Percentiles rank a stretch among this genome's conserved stretches.
Conservation (phyloP, 2,329 filamentous ascomycete species). For the Mycosphaerella sp. region DNA sequence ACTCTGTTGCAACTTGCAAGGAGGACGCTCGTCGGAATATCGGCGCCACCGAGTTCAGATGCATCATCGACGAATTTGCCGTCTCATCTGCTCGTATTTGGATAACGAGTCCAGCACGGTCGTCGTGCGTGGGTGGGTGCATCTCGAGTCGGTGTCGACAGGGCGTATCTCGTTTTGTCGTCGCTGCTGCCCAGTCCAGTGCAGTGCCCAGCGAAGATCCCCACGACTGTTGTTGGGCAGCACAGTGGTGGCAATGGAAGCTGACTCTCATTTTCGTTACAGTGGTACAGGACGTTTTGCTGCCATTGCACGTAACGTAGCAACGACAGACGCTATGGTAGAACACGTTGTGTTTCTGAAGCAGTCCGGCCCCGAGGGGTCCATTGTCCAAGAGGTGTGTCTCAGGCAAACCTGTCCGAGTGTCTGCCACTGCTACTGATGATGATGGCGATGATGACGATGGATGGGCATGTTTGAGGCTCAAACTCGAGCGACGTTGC, state of each 20-base stretch:
- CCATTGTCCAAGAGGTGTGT: neutral
- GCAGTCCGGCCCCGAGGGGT: too few relatives aligned
- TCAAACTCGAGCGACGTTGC: neutral
- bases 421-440: too few relatives aligned
- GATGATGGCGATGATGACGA: too few relatives aligned
- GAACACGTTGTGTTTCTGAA: too few relatives aligned
- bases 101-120: too few relatives aligned
- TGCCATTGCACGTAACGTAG: neutral
- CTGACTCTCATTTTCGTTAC: neutral
- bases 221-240: neutral
- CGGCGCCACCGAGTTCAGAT: too few relatives aligned
- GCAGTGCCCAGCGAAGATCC: neutral
- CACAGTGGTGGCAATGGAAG: neutral
- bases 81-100: constrained; percentile 1
- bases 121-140: too few relatives aligned
- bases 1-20: neutral
- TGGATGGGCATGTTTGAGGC: neutral
- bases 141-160: constrained; percentile 5
- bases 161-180: neutral
- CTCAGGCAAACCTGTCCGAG: neutral
- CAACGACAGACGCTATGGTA: too few relatives aligned
- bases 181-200: neutral
- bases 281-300: neutral
- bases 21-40: too few relatives aligned
- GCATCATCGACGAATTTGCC: too few relatives aligned